phyloP scores from a whole-genome alignment of 2,329 filamentous ascomycete species.

The Fusarium transvaalense region DNA sequence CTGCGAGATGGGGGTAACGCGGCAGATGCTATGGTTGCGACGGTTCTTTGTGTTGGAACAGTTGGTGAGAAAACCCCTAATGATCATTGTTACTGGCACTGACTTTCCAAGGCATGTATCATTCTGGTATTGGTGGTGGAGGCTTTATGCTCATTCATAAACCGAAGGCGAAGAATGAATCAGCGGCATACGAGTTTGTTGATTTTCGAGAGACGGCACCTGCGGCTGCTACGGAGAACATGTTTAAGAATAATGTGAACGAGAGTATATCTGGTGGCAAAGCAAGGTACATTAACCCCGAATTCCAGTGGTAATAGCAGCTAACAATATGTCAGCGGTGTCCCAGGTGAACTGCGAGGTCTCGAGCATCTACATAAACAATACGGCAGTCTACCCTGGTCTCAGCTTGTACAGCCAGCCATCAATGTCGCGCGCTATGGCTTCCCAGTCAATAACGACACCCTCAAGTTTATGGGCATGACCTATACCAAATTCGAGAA shows the following conservation, averaged over 20 bases:
- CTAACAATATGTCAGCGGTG: slow-evolving; percentile 59
- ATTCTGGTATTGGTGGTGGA: slow-evolving; percentile 79
- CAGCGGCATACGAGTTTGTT: slow-evolving; percentile 75
- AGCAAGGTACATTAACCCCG: slow-evolving; percentile 69
- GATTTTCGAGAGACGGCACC: slow-evolving; percentile 90
- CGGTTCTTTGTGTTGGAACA: slow-evolving; percentile 73
- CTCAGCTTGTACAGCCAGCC: slow-evolving; percentile 75
- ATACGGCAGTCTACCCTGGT: slow-evolving; percentile 75
- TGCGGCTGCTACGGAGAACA: slow-evolving; percentile 80
- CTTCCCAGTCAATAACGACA: slow-evolving; percentile 77
- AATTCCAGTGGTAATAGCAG: fast-evolving
- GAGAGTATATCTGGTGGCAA: slow-evolving; percentile 77
- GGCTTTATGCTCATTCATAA: slow-evolving; percentile 82
- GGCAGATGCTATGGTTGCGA: slow-evolving; percentile 74
- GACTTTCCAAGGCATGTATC: slow-evolving; percentile 66
- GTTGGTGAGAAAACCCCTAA: slow-evolving; percentile 51
- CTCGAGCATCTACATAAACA: slow-evolving; percentile 78
- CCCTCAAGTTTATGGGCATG: slow-evolving; percentile 76
- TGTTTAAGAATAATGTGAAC: slow-evolving; percentile 78
- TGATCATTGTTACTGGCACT: fast-evolving
- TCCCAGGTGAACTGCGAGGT: slow-evolving; percentile 79
- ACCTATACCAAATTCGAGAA: slow-evolving; percentile 57
- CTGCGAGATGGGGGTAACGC: slow-evolving; percentile 73
- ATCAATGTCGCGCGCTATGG: slow-evolving; percentile 79
- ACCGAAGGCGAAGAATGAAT: slow-evolving; percentile 62